Conservation (phyloP, 148 eudicot genomes). For the Pharnaceum exiguum region DNA sequence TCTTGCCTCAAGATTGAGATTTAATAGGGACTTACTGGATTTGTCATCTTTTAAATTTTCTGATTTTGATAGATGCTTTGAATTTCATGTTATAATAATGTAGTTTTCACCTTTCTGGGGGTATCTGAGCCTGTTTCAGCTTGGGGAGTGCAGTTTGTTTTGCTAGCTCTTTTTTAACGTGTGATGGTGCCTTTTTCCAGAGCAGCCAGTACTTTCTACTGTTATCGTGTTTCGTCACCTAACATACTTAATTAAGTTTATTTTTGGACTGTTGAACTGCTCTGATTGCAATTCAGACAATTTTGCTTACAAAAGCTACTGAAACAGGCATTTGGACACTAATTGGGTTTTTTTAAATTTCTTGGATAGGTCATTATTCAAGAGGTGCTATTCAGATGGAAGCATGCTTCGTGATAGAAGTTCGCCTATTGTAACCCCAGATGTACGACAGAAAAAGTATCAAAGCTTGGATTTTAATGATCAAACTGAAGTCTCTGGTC, state of each 20-base stretch:
- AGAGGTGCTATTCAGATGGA: constrained; percentile 84
- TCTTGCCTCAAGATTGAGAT: not conserved
- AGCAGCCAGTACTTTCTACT: too few species aligned
- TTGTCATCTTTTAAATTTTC: not conserved
- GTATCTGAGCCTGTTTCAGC: not conserved
- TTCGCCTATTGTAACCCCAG: constrained; percentile 33
- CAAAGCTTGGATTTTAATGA: constrained; percentile 30
- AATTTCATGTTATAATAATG: not conserved
- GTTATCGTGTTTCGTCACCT: too few species aligned
- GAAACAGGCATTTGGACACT: not conserved
- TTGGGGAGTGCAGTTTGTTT: not conserved
- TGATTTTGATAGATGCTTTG: not conserved
- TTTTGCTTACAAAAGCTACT: too few species aligned
- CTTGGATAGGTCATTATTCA: constrained; percentile 59
- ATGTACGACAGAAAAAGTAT: constrained; percentile 30
- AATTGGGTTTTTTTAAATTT: too few species aligned
- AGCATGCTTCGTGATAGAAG: constrained; percentile 57
- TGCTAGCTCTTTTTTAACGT: too few species aligned
- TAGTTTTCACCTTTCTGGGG: not conserved
- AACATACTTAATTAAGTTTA: too few species aligned
- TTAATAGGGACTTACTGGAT: not conserved
- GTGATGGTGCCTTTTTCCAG: too few species aligned
- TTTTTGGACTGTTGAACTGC: too few species aligned
- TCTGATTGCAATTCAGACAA: too few species aligned
- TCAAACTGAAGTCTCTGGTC: constrained; percentile 39